phyloP scores from a whole-genome alignment of 768 basidiomycete species.

The Zangia roseola region DNA sequence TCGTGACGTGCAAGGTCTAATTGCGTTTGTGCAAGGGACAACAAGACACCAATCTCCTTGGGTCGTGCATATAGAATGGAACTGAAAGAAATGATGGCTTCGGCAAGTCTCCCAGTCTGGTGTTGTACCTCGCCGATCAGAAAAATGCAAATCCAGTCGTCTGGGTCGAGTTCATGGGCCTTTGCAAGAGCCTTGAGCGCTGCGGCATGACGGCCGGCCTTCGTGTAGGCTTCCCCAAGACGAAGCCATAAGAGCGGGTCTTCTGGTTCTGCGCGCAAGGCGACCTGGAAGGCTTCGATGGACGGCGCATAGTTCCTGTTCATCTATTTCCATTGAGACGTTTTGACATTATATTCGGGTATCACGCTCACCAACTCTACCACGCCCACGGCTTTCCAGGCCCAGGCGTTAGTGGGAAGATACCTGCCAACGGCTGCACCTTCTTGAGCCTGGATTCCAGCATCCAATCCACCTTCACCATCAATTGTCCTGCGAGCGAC shows the following conservation, averaged over 20 bases:
- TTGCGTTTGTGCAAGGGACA: constrained; percentile 69
- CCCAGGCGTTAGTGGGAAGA: constrained; percentile 86
- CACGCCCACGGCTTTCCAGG: constrained; percentile 94
- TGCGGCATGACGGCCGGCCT: constrained; percentile 84
- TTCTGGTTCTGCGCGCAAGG: constrained; percentile 71
- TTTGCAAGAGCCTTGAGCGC: constrained; percentile 82
- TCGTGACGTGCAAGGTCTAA: constrained; percentile 71
- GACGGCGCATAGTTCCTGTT: constrained; percentile 69
- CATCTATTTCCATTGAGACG: constrained; percentile 41
- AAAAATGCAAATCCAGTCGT: constrained; percentile 82
- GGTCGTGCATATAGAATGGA: constrained; percentile 54
- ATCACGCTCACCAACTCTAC: constrained; percentile 75
- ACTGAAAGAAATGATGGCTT: constrained; percentile 70
- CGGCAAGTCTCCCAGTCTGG: constrained; percentile 69
- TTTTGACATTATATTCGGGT: background rate
- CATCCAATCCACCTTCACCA: constrained; percentile 81
- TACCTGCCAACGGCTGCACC: constrained; percentile 44
- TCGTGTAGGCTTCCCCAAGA: constrained; percentile 88
- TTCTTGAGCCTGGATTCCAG: constrained; percentile 48
- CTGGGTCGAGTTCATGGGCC: constrained; percentile 68
- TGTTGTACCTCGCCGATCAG: constrained; percentile 83
- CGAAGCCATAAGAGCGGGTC: constrained; percentile 87
- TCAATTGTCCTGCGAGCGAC: constrained; percentile 92
- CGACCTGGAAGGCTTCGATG: constrained; percentile 83
- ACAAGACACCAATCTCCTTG: constrained; percentile 67